Conservation (phyloP, 2,329 filamentous ascomycete species). For the Coniella vitis region DNA sequence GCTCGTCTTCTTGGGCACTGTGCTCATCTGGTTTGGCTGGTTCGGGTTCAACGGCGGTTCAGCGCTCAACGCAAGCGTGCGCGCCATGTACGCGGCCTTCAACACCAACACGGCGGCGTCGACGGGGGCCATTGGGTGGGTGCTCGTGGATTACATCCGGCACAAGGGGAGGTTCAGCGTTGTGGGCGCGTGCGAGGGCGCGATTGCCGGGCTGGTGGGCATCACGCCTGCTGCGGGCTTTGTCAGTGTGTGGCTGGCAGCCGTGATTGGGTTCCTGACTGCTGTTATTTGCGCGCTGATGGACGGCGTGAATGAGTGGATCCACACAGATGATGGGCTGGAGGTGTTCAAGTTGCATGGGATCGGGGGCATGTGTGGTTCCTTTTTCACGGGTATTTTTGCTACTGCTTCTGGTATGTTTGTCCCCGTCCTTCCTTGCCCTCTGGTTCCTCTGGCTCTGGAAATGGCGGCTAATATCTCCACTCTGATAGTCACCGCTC, state of each 20-base stretch:
- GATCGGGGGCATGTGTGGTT: conserved; percentile 50
- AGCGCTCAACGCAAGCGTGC: conserved; percentile 44
- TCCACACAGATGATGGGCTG: conserved; percentile 50
- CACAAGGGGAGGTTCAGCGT: conserved; percentile 42
- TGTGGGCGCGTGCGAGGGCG: conserved; percentile 45
- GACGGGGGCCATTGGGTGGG: conserved; percentile 47
- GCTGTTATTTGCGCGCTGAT: conserved; percentile 38
- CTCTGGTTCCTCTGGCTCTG: no score
- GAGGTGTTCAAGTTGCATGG: conserved; percentile 56
- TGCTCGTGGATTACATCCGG: conserved; percentile 42
- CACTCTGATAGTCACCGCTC: conserved; percentile 40
- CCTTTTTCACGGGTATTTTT: conserved; percentile 51
- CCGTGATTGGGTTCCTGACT: conserved; percentile 46
- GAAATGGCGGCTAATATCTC: no score
- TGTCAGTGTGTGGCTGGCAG: conserved; percentile 44
- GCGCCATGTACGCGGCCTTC: conserved; percentile 48
- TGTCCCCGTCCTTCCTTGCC: no score
- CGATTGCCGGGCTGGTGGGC: conserved; percentile 49
- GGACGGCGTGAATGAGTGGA: conserved; percentile 42
- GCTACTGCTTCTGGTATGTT: conserved; percentile 32
- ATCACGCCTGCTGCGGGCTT: conserved; percentile 53
- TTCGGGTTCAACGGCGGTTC: conserved; percentile 46
- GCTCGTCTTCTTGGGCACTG: conserved; percentile 56
- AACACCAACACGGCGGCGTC: conserved; percentile 54
- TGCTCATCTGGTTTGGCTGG: conserved; percentile 60